Conservation (phyloP, 1,284 basidiomycete species). For the Melampsora occidentalis region DNA sequence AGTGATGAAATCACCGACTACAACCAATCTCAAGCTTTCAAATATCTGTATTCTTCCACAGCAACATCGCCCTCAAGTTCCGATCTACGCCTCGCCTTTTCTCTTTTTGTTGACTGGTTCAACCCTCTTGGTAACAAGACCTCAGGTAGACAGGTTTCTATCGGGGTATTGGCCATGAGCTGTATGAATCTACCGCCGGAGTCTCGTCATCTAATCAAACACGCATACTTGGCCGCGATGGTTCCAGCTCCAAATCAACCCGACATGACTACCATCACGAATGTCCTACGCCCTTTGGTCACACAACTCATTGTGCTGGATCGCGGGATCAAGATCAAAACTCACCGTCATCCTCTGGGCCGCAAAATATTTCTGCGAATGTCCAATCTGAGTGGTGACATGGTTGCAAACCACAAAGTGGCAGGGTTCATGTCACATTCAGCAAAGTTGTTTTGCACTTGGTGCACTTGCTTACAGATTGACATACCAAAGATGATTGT, state of each 20-base stretch:
- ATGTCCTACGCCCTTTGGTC: neutral
- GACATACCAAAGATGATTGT: neutral
- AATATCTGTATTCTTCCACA: too few species aligned
- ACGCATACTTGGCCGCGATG: neutral
- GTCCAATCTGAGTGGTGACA: neutral
- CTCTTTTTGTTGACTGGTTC: neutral
- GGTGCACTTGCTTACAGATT: neutral
- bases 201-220: neutral
- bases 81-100: neutral
- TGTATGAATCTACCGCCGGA: constrained; percentile 10
- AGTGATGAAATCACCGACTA: too few species aligned
- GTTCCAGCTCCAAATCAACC: too few species aligned
- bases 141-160: constrained; percentile 2
- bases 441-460: neutral
- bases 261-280: neutral
- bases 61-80: too few species aligned
- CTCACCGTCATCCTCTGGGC: neutral
- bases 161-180: neutral
- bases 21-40: too few species aligned
- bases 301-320: neutral
- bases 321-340: neutral
- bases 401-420: neutral
- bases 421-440: neutral
- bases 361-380: neutral
- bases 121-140: constrained; percentile 3